These are phyloP conservation scores for Barbarea vulgaris DNA, from an alignment of 345 rosid genomes.

Conservation along the genomic window DNA sequence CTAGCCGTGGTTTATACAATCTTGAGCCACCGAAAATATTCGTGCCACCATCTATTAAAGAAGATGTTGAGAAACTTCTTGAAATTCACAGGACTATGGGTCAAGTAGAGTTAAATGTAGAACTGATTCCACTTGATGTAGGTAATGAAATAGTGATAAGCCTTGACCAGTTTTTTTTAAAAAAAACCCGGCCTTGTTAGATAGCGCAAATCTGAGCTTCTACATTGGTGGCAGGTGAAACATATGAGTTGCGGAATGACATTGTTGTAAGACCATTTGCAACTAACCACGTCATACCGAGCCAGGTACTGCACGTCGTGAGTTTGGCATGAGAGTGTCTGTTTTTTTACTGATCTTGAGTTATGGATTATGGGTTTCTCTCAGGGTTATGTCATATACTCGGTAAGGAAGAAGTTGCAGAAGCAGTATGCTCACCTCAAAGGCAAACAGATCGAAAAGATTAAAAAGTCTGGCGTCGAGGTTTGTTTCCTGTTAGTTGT, in stretches of 20 bases:
- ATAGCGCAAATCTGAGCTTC: conserved; percentile 13
- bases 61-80: conserved; percentile 84
- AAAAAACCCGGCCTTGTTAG: neutral
- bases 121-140: conserved; percentile 74
- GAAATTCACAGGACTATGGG: conserved; percentile 81
- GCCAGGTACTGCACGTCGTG: conserved; percentile 58
- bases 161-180: neutral
- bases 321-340: neutral
- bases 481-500: conserved; percentile 41
- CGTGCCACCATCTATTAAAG: conserved; percentile 79
- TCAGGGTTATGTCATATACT: conserved; percentile 91
- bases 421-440: conserved; percentile 85
- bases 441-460: conserved; percentile 91
- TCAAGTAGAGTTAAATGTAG: conserved; percentile 79
- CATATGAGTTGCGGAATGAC: conserved; percentile 82
- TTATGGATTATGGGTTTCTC: conserved; percentile 23
- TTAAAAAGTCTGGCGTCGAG: conserved; percentile 89
- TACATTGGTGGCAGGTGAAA: conserved; percentile 66
- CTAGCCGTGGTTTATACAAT: conserved; percentile 84
- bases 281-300: conserved; percentile 88
- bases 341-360: conserved; percentile 14
- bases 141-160: conserved; percentile 47
- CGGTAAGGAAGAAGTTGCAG: conserved; percentile 82
- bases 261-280: conserved; percentile 83
- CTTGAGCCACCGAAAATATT: conserved; percentile 88